Percentiles rank a stretch among this genome's conserved stretches.
These are phyloP conservation scores for Trichoderma erinaceum DNA, from an alignment of 495 filamentous ascomycete genomes.

Conservation along the genomic window DNA sequence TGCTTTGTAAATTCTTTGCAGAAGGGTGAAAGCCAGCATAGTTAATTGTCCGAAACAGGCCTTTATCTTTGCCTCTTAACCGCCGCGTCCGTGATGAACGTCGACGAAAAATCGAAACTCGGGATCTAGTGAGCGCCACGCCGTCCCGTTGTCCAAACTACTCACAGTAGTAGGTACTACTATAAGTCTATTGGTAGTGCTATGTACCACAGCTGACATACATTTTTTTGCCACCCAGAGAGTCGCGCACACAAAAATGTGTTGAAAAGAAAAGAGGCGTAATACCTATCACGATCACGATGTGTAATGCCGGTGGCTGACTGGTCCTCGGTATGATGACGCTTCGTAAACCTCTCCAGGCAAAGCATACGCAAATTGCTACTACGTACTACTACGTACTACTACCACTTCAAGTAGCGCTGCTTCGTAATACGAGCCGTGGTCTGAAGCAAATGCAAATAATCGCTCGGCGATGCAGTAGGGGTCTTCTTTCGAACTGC, in stretches of 20 bases:
- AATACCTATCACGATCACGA: too few relatives aligned
- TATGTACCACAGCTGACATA: not conserved
- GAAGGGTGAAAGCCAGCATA: not conserved
- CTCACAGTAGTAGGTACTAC: not conserved
- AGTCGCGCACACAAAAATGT: too few relatives aligned
- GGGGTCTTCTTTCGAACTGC: constrained; percentile 9
- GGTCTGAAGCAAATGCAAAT: not conserved
- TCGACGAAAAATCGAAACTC: not conserved
- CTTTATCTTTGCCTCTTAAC: not conserved
- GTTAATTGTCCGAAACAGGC: not conserved
- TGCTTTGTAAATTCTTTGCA: not conserved
- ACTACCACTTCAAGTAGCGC: not conserved
- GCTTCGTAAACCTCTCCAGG: too few relatives aligned
- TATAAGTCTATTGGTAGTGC: not conserved
- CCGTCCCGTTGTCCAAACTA: constrained; percentile 2
- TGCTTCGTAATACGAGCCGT: not conserved
- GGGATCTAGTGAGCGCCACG: constrained; percentile 9
- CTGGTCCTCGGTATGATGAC: too few relatives aligned
- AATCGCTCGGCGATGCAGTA: not conserved
- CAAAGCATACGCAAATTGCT: too few relatives aligned
- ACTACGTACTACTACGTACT: too few relatives aligned
- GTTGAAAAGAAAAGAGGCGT: too few relatives aligned
- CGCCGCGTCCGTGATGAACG: not conserved
- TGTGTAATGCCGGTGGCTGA: too few relatives aligned
- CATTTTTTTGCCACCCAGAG: not conserved